Percentiles rank a stretch among this genome's conserved stretches.
Conservation (phyloP, 2,329 filamentous ascomycete genomes). For the Fusarium sp. region DNA sequence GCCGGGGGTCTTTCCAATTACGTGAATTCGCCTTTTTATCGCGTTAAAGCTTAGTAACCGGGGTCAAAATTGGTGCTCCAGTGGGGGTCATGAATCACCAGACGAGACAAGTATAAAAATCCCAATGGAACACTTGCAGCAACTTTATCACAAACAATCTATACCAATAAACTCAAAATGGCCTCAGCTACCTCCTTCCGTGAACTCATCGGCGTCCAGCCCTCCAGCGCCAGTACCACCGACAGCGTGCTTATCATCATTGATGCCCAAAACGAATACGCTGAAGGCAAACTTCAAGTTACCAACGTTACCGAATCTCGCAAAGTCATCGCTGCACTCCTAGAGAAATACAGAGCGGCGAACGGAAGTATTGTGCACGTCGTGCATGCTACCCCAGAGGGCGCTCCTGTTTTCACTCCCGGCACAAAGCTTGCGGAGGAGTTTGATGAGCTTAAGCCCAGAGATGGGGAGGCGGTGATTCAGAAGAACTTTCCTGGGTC, state of each 20-base stretch:
- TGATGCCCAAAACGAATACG: conserved; percentile 78
- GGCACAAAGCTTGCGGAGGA: conserved; percentile 68
- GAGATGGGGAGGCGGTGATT: conserved; percentile 66
- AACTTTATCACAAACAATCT: not conserved
- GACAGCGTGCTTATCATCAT: conserved; percentile 75
- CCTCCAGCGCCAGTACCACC: conserved; percentile 65
- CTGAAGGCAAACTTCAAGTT: conserved; percentile 67
- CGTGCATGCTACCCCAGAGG: conserved; percentile 67
- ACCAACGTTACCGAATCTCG: conserved; percentile 65
- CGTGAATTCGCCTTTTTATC: not conserved
- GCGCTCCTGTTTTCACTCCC: conserved; percentile 74
- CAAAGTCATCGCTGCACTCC: conserved; percentile 65
- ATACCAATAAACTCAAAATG: not conserved
- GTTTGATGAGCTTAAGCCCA: conserved; percentile 68
- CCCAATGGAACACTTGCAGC: accelerated
- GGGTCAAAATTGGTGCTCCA: not conserved
- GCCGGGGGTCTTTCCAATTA: not conserved
- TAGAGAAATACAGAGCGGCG: conserved; percentile 69
- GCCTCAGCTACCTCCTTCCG: conserved; percentile 19
- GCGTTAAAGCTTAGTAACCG: conserved; percentile 14
- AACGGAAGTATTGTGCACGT: conserved; percentile 68
- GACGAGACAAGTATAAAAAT: not conserved
- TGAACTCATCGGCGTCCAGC: conserved; percentile 59
- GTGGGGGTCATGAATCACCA: conserved; percentile 7
- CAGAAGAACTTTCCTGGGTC: conserved; percentile 68